phyloP scores from a whole-genome alignment of 2,329 filamentous ascomycete species.

The Microcyclosporella mali region DNA sequence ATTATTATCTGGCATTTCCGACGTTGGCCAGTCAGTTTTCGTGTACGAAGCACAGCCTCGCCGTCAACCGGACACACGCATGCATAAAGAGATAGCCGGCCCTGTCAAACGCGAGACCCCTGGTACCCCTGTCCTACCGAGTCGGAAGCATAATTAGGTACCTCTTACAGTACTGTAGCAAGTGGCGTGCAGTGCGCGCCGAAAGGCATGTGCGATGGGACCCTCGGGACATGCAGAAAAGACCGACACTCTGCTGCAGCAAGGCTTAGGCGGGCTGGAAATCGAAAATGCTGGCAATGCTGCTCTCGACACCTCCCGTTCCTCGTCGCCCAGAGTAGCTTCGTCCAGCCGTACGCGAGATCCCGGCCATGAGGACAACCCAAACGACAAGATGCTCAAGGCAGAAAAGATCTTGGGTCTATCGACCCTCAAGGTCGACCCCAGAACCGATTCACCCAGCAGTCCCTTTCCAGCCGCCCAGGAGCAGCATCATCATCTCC shows the following conservation, averaged over 20 bases:
- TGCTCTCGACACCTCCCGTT: not conserved
- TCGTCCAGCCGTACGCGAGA: not conserved
- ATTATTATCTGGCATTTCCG: too few relatives aligned
- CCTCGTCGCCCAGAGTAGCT: not conserved
- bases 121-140: constrained; percentile 1
- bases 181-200: too few relatives aligned
- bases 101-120: too few relatives aligned
- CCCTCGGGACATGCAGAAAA: not conserved
- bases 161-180: too few relatives aligned
- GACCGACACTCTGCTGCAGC: constrained; percentile 1
- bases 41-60: too few relatives aligned
- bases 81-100: too few relatives aligned
- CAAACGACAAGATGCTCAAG: constrained; percentile 19
- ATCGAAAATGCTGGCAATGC: not conserved
- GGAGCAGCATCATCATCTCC: constrained; percentile 5
- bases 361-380: constrained; percentile 11
- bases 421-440: not conserved
- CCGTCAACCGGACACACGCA: too few relatives aligned
- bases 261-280: too few relatives aligned
- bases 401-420: constrained; percentile 16
- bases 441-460: constrained; percentile 10
- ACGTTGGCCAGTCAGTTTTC: too few relatives aligned
- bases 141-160: not conserved
- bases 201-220: not conserved
- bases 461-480: constrained; percentile 15